Evolutionary conservation across 225 moss, liverwort and hornwort genomes (phyloP), one percentile per base, ranked within the genome.

Genomic region (Anthoceros angustus): DNA sequence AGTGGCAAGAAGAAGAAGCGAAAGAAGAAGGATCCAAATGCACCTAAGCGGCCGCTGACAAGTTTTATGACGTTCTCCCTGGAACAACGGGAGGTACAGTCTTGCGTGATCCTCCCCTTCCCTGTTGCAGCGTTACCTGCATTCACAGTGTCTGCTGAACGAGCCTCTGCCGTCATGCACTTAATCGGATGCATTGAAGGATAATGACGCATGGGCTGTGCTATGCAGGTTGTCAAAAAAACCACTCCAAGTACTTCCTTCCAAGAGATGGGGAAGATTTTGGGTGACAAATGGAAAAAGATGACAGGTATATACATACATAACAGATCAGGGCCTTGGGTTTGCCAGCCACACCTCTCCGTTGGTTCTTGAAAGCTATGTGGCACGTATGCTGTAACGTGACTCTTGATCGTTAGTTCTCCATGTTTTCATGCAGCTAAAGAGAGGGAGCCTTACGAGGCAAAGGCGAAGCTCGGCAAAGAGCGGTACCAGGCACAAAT

Each of bases 11-110:
- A 80, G 73, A 77, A 73, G 72, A 98, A 87, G 68, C 77, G 81
- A 74, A 91, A 88, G 76, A 86, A 95, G 69, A 98, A 89, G 78
- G 89, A 98, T 63, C 89, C 87, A 4, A 98, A 98, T 67, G 86
- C 86, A 9, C 92, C 92, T 0, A 98, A 98, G 63, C 72, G 98
- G 23, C 84, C 85, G 2, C 78, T 98, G 4, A 71, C 84, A 41
- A 92, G 81, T 25, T 98, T 92, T 26, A 83, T 98, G 86, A 83
- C 80, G 49, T 98, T 89, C 49, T 83, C 85, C 55, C 70, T 85
- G 11, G 84, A 81, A 39, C 86, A 92, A 72, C 80, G 95, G 25
- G 85, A 87, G 84, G 84, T 84, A 70, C 25, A 69, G 42, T 2
- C 21, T 43, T 42, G 42, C 41, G 41, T 41, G 16, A 26, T 38